Conservation (phyloP, 2,329 filamentous ascomycete species). For the Microdochium bolleyi region DNA sequence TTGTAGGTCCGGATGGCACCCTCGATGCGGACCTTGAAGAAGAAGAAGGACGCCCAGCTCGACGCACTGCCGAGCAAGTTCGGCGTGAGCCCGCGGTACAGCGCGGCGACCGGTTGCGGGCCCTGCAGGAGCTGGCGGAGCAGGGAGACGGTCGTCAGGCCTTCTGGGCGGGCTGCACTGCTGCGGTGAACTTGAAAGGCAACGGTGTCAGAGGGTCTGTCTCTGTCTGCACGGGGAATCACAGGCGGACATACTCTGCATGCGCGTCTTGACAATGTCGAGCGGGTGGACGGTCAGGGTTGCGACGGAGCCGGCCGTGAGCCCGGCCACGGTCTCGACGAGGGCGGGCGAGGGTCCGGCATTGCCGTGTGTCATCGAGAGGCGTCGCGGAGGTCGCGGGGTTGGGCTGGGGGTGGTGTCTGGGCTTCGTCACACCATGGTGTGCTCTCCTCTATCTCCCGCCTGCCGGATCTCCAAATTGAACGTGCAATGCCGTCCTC, state of each 20-base stretch:
- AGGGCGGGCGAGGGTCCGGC: constrained; percentile 65
- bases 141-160: constrained; percentile 42
- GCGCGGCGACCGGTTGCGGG: constrained; percentile 54
- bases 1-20: constrained; percentile 28
- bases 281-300: constrained; percentile 87
- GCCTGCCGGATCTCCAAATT: neutral
- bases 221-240: constrained; percentile 3
- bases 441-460: neutral
- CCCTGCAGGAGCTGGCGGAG: constrained; percentile 38
- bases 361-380: constrained; percentile 41
- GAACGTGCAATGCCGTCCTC: neutral
- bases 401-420: neutral
- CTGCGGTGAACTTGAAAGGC: constrained; percentile 40
- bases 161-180: constrained; percentile 24
- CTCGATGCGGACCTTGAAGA: constrained; percentile 57
- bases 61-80: constrained; percentile 87
- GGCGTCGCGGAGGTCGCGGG: too few species aligned
- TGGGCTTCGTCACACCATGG: neutral
- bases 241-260: constrained; percentile 59
- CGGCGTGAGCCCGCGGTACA: constrained; percentile 84
- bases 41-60: constrained; percentile 90
- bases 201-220: constrained; percentile 1
- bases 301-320: constrained; percentile 79
- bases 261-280: constrained; percentile 91
- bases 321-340: constrained; percentile 82